A percentile compares a stretch with the other conserved stretches of the same genome.
These are phyloP conservation scores for Sedum album DNA, from an alignment of 164 flowering plant species.

Conservation along the genomic window DNA sequence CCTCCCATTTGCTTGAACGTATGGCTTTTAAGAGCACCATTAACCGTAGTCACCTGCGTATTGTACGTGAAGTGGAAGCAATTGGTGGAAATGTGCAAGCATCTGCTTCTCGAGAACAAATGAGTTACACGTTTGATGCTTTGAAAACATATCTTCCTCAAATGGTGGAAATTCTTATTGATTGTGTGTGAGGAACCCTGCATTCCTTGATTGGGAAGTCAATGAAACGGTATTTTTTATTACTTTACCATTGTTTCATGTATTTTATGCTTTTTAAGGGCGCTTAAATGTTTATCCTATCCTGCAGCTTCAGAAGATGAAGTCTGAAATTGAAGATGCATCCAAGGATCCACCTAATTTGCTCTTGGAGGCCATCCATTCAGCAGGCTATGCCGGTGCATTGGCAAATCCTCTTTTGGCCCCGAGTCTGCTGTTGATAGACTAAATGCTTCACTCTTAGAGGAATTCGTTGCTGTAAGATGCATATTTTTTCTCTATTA, in stretches of 20 bases:
- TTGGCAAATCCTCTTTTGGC: slow-evolving; percentile 82
- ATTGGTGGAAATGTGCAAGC: slow-evolving; percentile 49
- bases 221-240: slow-evolving; percentile 58
- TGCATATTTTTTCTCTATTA: not conserved
- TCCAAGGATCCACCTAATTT: slow-evolving; percentile 69
- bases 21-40: slow-evolving; percentile 88
- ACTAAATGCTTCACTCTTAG: slow-evolving; percentile 50
- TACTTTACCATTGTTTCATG: not conserved
- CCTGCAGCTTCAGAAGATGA: slow-evolving; percentile 59
- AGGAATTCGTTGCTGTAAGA: slow-evolving; percentile 79
- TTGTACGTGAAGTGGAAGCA: slow-evolving; percentile 88
- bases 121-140: slow-evolving; percentile 80
- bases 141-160: slow-evolving; percentile 72
- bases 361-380: slow-evolving; percentile 84
- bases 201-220: slow-evolving; percentile 90
- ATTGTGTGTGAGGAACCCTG: slow-evolving; percentile 85
- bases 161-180: slow-evolving; percentile 85
- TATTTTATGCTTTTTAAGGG: too few species aligned
- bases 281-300: not conserved
- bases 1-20: slow-evolving; percentile 66
- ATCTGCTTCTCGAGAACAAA: slow-evolving; percentile 82
- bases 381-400: slow-evolving; percentile 78
- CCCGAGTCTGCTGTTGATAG: slow-evolving; percentile 53
- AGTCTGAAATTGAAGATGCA: slow-evolving; percentile 49
- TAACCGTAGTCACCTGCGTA: slow-evolving; percentile 72